Base-by-base conservation (phyloP, 139 green algal species). In the Chlorella vulgaris region DNA sequence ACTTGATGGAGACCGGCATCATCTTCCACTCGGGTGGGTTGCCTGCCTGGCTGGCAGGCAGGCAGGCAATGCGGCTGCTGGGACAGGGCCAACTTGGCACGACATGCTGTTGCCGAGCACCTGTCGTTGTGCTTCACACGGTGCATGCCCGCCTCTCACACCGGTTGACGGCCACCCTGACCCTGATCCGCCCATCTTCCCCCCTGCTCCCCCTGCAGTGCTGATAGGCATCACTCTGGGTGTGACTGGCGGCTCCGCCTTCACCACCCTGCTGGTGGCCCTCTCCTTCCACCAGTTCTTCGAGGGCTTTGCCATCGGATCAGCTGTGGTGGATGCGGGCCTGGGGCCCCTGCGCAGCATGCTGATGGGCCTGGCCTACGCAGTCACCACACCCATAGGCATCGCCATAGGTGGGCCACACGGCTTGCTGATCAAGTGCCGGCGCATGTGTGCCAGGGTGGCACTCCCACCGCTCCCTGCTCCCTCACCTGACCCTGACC, bases 1-100 rank as follows among this genome's bases (percentile, higher is more conserved):
- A 79, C 65, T n/a, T 87, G 35, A 63, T 87, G 80, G 86, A 90
- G 78, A 53, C 76, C 2, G 84, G 84, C 31, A 82, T 90, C 65
- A 75, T 86, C 29, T 85, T 90, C 62, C 86, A 90, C 73, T 83
- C 66, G 0, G 38, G 74, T 70, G 74, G 4, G 73, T 10, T 10
- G 18, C 55, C 21, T 29, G 55, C 55, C 55, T 65, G 47, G 62
- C 31, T 22, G 29, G 61, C 28, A 8, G 4, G 60, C 28, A 2
- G 60, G 4, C 29, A 40, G 5, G 38, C 10, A 29, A 2, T 8
- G 60, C 4, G 4, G n/a, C n/a, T n/a, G n/a, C n/a, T n/a, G n/a
- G n/a, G n/a, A n/a, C n/a, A n/a, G n/a, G n/a, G n/a, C n/a, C n/a
- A n/a, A n/a, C n/a, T n/a, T n/a, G n/a, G n/a, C n/a, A n/a, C n/a